phyloP scores from a whole-genome alignment of 441 rosid species.

The Viola pubescens region DNA sequence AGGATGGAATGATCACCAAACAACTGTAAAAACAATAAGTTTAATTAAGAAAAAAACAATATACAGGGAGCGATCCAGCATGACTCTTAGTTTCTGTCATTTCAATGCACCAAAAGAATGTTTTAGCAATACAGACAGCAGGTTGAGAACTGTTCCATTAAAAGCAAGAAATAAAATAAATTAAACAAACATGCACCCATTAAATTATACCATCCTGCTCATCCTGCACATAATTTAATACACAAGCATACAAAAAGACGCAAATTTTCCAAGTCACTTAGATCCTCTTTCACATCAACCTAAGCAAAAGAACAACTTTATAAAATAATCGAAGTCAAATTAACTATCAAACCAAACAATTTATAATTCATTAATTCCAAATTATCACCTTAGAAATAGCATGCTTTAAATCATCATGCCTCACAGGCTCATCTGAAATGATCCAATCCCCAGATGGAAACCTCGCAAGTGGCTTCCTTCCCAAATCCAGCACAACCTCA shows the following conservation, averaged over 20 bases:
- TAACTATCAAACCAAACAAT: not conserved
- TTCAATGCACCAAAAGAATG: no score
- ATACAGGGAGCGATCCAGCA: not conserved
- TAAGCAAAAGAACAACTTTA: not conserved
- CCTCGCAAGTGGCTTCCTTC: constrained; percentile 81
- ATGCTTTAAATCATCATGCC: constrained; percentile 56
- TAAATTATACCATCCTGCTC: constrained; percentile 3
- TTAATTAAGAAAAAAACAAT: not conserved
- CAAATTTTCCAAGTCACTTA: not conserved
- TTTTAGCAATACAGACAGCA: no score
- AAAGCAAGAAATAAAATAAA: not conserved
- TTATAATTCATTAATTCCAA: not conserved
- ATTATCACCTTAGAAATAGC: constrained; percentile 63
- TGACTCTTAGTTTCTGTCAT: no score
- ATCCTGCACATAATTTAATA: not conserved
- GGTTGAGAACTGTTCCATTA: not conserved
- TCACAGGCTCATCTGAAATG: constrained; percentile 57
- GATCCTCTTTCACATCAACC: not conserved
- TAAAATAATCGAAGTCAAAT: not conserved
- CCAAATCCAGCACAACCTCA: constrained; percentile 90
- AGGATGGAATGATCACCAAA: not conserved
- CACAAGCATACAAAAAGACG: not conserved
- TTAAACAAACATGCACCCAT: not conserved
- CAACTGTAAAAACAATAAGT: not conserved
- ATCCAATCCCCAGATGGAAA: constrained; percentile 96